Conservation (phyloP, 371 early-diverging fungal genomes). For the Furculomyces boomerangus region DNA sequence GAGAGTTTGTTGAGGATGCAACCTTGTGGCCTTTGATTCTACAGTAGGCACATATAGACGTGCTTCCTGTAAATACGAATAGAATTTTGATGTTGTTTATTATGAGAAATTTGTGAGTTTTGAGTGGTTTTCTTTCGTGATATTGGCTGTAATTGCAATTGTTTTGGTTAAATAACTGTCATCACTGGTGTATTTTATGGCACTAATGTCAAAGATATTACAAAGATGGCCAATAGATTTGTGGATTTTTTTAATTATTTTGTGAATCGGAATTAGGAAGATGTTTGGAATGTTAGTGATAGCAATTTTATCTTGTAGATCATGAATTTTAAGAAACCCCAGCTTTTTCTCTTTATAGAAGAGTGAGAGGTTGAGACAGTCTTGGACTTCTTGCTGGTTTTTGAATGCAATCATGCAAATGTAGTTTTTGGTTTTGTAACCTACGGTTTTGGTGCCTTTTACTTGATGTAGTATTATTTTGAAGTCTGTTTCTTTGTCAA, state of each 20-base stretch:
- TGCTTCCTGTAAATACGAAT: neutral
- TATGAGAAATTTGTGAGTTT: neutral
- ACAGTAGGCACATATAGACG: neutral
- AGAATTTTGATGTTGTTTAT: neutral
- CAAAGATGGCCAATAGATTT: neutral
- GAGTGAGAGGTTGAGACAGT: neutral
- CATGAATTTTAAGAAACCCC: neutral
- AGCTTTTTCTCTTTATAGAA: neutral
- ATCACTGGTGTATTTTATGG: neutral
- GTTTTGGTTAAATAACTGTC: neutral
- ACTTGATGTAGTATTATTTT: neutral
- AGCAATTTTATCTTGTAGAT: neutral
- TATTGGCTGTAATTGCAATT: neutral
- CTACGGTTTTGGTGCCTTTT: neutral
- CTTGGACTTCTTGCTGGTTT: neutral
- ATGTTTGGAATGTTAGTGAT: neutral
- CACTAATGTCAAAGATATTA: neutral
- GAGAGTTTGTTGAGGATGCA: neutral
- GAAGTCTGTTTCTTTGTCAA: neutral
- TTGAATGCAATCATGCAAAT: neutral
- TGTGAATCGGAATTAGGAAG: neutral
- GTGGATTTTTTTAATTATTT: neutral
- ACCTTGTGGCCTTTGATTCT: neutral
- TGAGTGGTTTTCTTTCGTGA: neutral
- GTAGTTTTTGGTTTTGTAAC: neutral